Evolutionary conservation across 2,329 filamentous ascomycete genomes (phyloP), one percentile per base, ranked within the genome.

Genomic region (Venturia aucupariae): DNA sequence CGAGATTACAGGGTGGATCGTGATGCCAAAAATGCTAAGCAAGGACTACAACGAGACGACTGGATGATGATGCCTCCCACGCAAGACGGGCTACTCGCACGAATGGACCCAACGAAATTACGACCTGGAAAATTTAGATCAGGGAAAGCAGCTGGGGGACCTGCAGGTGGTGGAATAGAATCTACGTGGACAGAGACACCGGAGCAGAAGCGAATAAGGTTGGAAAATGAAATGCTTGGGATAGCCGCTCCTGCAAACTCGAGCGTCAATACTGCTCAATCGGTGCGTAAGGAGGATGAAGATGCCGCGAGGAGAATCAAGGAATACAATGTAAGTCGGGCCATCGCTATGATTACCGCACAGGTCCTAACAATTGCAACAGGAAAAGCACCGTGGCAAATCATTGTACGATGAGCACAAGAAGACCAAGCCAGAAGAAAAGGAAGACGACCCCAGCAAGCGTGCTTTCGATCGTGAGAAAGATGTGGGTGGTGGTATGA

Each of bases 401-500:
- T 80, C 78, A 39, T 67, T 82, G 27, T 76, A 79, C 60, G 77
- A 80, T 65, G 74, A 78, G 67, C 80, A 81, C 62, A 73, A 75
- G 66, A 77, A 77, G 67, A 75, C 73, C 27, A 76, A 75, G 44
- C 76, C 72, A 7, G 79, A 82, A 22, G 85, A 87, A 67, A 85
- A 90, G 67, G 90, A 94, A 27, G 78, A 80, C 75, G 92, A 97
- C 73, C 93, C 94, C 0, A 96, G 91, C 75, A 88, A 89, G 75
- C 82, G 93, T 66, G 88, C 85, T 0, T 97, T 97, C 76, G 91
- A 97, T 77, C 83, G 86, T 67, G 90, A 97, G 75, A 97, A 97
- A 78, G 94, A 97, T 74, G 96, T 97, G 85, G 88, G 85, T 46
- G 78, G 90, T 2, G 87, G 88, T 10, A 84, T 85, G 22, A 86